Percentiles rank a stretch among this genome's conserved stretches.
phyloP scores from a whole-genome alignment of 2,329 filamentous ascomycete genomes.

The Grosmannia penicillata region DNA sequence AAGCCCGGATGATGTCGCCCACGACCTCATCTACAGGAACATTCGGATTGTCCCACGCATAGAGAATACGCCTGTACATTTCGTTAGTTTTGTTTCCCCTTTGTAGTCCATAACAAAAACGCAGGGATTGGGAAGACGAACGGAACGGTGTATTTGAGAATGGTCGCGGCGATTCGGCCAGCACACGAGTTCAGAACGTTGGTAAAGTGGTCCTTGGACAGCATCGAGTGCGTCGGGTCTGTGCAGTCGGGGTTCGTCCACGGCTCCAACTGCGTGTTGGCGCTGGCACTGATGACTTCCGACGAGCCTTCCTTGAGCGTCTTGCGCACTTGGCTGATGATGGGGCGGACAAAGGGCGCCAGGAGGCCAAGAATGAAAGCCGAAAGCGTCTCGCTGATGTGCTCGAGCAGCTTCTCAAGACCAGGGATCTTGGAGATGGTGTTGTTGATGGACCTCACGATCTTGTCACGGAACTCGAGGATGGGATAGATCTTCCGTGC shows the following conservation, averaged over 20 bases:
- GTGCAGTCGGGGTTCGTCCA: slow-evolving; percentile 65
- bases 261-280: slow-evolving; percentile 61
- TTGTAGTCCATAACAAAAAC: background rate
- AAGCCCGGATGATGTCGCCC: slow-evolving; percentile 64
- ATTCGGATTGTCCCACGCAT: slow-evolving; percentile 81
- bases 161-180: slow-evolving; percentile 56
- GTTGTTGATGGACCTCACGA: slow-evolving; percentile 72
- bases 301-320: slow-evolving; percentile 76
- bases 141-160: slow-evolving; percentile 78
- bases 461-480: slow-evolving; percentile 81
- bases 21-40: slow-evolving; percentile 73
- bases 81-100: too few species aligned
- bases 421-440: slow-evolving; percentile 88
- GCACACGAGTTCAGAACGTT: slow-evolving; percentile 65
- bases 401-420: slow-evolving; percentile 77
- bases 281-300: slow-evolving; percentile 50
- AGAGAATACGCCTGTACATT: slow-evolving; percentile 53
- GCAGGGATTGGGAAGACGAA: slow-evolving; percentile 21
- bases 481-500: slow-evolving; percentile 85
- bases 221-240: slow-evolving; percentile 69
- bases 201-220: slow-evolving; percentile 75
- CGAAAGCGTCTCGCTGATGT: slow-evolving; percentile 84
- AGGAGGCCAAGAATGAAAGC: slow-evolving; percentile 83
- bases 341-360: slow-evolving; percentile 79
- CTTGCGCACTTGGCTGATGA: slow-evolving; percentile 77